A percentile compares a stretch with the other conserved stretches of the same genome.
Evolutionary conservation across 2,329 filamentous ascomycete species (phyloP).

Genomic region (Alternaria rosae): DNA sequence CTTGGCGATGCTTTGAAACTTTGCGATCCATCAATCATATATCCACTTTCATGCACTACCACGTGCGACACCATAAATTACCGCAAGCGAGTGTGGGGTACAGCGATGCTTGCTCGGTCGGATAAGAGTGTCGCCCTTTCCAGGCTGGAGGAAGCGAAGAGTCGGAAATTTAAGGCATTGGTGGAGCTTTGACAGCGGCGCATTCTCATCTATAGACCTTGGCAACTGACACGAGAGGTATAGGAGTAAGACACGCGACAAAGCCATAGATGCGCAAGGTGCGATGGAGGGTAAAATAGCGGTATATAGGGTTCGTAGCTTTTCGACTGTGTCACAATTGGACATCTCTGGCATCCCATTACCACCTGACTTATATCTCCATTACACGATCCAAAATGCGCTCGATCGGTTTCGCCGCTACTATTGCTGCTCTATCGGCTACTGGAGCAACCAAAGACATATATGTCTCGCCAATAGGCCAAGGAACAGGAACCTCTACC

Average conservation of each 20-base stretch:
- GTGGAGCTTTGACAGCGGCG: neutral
- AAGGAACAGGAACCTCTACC: constrained; percentile 48
- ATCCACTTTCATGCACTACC: neutral
- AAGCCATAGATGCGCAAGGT: neutral
- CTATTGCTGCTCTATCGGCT: neutral
- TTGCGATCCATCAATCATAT: constrained; percentile 3
- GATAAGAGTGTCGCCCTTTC: neutral
- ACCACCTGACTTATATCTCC: neutral
- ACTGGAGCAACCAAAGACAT: constrained; percentile 38
- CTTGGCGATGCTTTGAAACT: constrained; percentile 1
- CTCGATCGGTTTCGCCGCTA: constrained; percentile 1
- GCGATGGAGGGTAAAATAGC: neutral
- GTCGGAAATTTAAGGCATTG: constrained; percentile 4
- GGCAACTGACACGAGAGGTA: neutral
- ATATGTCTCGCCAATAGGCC: constrained; percentile 57
- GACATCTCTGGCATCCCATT: too few species aligned
- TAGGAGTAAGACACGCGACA: neutral
- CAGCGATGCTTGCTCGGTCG: neutral
- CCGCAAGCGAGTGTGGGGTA: neutral
- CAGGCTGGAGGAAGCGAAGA: neutral
- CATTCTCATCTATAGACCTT: neutral
- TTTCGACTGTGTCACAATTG: too few species aligned
- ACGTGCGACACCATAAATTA: neutral
- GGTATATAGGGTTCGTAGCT: neutral
- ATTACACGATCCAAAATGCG: neutral